These are phyloP conservation scores for Arabis hirsuta DNA, from an alignment of 345 rosid genomes.

Conservation along the genomic window DNA sequence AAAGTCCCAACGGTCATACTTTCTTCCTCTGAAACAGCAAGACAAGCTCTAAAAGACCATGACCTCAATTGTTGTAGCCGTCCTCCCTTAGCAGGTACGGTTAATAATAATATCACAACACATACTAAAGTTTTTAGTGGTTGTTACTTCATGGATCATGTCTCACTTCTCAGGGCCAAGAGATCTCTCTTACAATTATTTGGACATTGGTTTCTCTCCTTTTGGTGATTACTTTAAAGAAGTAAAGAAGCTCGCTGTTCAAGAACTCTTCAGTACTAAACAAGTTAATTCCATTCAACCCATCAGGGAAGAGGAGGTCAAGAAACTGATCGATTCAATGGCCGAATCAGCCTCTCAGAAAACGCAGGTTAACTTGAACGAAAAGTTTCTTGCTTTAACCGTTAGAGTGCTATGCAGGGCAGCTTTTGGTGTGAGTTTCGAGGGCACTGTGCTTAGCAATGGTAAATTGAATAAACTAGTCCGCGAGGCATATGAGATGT, in stretches of 20 bases:
- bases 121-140: background rate
- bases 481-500: constrained; percentile 44
- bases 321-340: constrained; percentile 44
- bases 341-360: constrained; percentile 20
- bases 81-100: constrained; percentile 38
- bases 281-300: constrained; percentile 45
- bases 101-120: too few relatives aligned
- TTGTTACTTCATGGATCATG: background rate
- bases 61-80: constrained; percentile 56
- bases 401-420: constrained; percentile 44
- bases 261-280: constrained; percentile 50
- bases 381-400: constrained; percentile 36
- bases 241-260: constrained; percentile 43
- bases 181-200: constrained; percentile 50
- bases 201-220: constrained; percentile 54
- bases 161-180: constrained; percentile 35
- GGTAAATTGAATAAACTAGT: constrained; percentile 40
- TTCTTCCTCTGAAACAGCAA: constrained; percentile 53
- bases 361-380: constrained; percentile 38
- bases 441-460: constrained; percentile 39
- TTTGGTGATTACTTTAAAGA: constrained; percentile 53
- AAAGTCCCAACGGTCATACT: constrained; percentile 42
- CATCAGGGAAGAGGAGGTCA: constrained; percentile 51
- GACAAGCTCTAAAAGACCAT: constrained; percentile 47
- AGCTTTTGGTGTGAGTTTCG: constrained; percentile 51